phyloP scores from a whole-genome alignment of 805 yeast genomes.

The Kodamaea fukazawae region DNA sequence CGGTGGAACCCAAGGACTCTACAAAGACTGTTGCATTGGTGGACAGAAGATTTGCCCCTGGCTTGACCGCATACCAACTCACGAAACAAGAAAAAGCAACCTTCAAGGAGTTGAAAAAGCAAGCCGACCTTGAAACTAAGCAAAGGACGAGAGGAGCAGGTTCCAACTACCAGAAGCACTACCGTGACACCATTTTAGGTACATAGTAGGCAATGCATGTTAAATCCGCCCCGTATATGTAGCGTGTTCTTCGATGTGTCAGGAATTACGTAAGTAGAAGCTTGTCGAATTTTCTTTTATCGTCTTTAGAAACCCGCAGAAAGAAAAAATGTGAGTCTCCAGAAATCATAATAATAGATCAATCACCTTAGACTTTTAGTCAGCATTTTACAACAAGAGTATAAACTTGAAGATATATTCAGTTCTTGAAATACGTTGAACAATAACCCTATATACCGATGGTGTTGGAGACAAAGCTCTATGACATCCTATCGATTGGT shows the following conservation, averaged over 20 bases:
- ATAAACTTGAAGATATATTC: neutral
- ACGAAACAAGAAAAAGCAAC: conserved; percentile 34
- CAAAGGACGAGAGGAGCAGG: conserved; percentile 6
- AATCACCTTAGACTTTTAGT: no score
- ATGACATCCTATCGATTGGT: conserved; percentile 34
- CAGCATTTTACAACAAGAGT: no score
- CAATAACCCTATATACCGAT: conserved; percentile 1
- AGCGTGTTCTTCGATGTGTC: no score
- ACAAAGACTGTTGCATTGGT: conserved; percentile 74
- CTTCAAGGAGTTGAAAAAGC: conserved; percentile 6
- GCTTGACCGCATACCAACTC: conserved; percentile 27
- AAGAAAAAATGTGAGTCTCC: no score
- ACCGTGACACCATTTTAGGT: conserved; percentile 67
- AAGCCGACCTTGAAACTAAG: conserved; percentile 1
- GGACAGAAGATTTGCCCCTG: conserved; percentile 53
- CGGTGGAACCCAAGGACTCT: conserved; percentile 52
- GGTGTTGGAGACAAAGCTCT: conserved; percentile 26
- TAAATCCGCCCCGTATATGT: no score
- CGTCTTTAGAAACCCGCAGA: no score
- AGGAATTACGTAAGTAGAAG: no score
- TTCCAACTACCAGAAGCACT: conserved; percentile 42
- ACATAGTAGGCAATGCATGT: conserved; percentile 6
- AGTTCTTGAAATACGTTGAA: neutral
- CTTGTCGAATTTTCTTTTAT: no score
- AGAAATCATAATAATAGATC: no score